These are phyloP conservation scores for Neoascochyta sp. DNA, from an alignment of 2,329 filamentous ascomycete species.

Conservation along the genomic window DNA sequence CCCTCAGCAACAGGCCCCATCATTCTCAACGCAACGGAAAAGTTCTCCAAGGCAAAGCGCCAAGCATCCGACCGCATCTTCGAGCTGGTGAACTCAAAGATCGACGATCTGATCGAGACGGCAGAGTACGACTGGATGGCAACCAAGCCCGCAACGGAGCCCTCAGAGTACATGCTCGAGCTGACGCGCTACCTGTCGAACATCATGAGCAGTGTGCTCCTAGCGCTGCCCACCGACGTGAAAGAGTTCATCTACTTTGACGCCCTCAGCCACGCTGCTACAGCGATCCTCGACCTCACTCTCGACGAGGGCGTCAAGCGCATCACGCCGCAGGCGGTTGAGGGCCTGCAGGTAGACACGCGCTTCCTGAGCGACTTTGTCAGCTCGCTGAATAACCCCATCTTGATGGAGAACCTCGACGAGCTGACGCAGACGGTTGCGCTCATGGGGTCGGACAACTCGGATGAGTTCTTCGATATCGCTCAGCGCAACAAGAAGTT, in stretches of 20 bases:
- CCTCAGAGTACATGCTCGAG: conserved; percentile 93
- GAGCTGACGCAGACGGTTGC: conserved; percentile 91
- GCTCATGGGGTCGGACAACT: conserved; percentile 79
- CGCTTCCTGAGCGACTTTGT: conserved; percentile 83
- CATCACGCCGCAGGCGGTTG: conserved; percentile 84
- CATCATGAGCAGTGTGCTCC: conserved; percentile 91
- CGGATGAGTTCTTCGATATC: conserved; percentile 96
- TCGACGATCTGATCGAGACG: conserved; percentile 93
- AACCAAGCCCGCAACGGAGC: conserved; percentile 61
- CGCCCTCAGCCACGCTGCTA: conserved; percentile 83
- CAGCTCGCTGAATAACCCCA: conserved; percentile 78
- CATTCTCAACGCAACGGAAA: conserved; percentile 74
- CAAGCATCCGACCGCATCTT: conserved; percentile 97
- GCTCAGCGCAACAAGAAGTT: conserved; percentile 89
- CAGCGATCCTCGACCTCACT: conserved; percentile 76
- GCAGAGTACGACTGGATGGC: conserved; percentile 91
- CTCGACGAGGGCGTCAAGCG: conserved; percentile 73
- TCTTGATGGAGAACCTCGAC: conserved; percentile 82
- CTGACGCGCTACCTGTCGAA: conserved; percentile 88
- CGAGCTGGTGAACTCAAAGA: conserved; percentile 97
- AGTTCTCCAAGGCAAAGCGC: conserved; percentile 88
- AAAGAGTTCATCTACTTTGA: conserved; percentile 98
- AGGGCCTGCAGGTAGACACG: conserved; percentile 77
- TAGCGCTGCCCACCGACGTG: conserved; percentile 91
- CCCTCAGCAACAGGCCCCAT: conserved; percentile 77